Conservation (phyloP, 1,284 basidiomycete species). For the Papiliotrema flavescens region DNA sequence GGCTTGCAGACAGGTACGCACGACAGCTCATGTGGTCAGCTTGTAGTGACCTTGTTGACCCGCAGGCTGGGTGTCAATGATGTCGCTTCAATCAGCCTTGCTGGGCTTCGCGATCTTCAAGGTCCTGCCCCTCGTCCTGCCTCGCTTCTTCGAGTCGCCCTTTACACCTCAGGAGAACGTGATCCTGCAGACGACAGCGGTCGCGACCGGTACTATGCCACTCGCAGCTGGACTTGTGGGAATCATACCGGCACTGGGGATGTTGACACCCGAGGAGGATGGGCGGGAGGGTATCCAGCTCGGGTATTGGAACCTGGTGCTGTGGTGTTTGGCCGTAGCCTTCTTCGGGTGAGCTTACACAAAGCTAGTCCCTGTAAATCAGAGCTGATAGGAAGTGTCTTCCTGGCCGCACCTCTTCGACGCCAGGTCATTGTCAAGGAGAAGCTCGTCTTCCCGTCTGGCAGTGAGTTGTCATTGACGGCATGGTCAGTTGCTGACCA, state of each 20-base stretch:
- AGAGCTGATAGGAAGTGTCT: slow-evolving; percentile 59
- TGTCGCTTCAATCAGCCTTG: slow-evolving; percentile 89
- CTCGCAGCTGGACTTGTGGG: slow-evolving; percentile 92
- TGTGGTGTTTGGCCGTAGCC: slow-evolving; percentile 68
- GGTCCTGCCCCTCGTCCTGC: slow-evolving; percentile 56
- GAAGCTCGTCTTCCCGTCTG: slow-evolving; percentile 87
- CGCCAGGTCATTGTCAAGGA: slow-evolving; percentile 95
- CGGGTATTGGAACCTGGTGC: slow-evolving; percentile 65
- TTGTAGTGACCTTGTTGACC: background rate
- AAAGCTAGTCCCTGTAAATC: background rate
- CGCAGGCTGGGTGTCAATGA: slow-evolving; percentile 57
- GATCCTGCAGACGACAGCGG: slow-evolving; percentile 90
- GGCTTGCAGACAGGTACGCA: slow-evolving; percentile 45
- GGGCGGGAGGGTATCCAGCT: slow-evolving; percentile 70
- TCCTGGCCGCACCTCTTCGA: slow-evolving; percentile 86
- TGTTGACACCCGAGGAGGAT: slow-evolving; percentile 71
- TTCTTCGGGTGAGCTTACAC: slow-evolving; percentile 71
- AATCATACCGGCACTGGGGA: slow-evolving; percentile 81
- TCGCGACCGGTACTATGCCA: slow-evolving; percentile 80
- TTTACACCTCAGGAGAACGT: slow-evolving; percentile 87
- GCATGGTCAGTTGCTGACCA: background rate
- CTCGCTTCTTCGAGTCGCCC: slow-evolving; percentile 50
- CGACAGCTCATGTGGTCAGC: background rate
- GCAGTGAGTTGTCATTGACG: slow-evolving; percentile 52
- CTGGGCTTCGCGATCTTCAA: slow-evolving; percentile 83